These are phyloP conservation scores for Taphrina confusa DNA, from an alignment of 1,139 yeast genomes.

Conservation along the genomic window DNA sequence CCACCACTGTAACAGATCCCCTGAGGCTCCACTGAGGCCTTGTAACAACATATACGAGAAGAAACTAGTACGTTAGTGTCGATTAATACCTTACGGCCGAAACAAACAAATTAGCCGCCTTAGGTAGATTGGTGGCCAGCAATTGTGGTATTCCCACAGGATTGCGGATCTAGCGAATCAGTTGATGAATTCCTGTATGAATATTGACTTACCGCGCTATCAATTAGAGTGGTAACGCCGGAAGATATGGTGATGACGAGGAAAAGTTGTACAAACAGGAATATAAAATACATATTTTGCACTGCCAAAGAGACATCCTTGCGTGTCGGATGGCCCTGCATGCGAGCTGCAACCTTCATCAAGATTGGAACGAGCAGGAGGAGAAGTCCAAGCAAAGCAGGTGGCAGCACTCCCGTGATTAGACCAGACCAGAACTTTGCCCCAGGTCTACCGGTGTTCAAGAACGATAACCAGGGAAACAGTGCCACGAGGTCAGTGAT, in stretches of 20 bases:
- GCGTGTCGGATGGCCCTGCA: constrained; percentile 68
- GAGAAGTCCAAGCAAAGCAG: constrained; percentile 73
- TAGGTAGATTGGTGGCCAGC: constrained; percentile 75
- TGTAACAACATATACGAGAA: constrained; percentile 68
- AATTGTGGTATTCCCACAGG: constrained; percentile 62
- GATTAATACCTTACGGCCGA: too few species aligned
- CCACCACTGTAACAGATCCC: constrained; percentile 74
- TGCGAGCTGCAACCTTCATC: constrained; percentile 58
- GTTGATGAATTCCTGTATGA: background rate
- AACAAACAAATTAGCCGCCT: constrained; percentile 70
- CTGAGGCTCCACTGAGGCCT: constrained; percentile 80
- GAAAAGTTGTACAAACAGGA: constrained; percentile 84
- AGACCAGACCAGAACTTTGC: constrained; percentile 71
- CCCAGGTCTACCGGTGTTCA: constrained; percentile 47
- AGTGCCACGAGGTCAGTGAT: constrained; percentile 67
- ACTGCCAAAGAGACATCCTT: constrained; percentile 77
- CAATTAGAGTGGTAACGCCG: constrained; percentile 73
- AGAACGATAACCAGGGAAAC: constrained; percentile 68
- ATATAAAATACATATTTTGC: constrained; percentile 83
- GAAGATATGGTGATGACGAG: constrained; percentile 79
- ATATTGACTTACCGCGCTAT: constrained; percentile 1
- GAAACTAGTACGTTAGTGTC: constrained; percentile 48
- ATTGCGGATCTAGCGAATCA: constrained; percentile 61
- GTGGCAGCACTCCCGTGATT: constrained; percentile 83
- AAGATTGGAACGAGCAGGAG: constrained; percentile 83